phyloP scores from a whole-genome alignment of 2,329 filamentous ascomycete species.

The Colletotrichum sp. region DNA sequence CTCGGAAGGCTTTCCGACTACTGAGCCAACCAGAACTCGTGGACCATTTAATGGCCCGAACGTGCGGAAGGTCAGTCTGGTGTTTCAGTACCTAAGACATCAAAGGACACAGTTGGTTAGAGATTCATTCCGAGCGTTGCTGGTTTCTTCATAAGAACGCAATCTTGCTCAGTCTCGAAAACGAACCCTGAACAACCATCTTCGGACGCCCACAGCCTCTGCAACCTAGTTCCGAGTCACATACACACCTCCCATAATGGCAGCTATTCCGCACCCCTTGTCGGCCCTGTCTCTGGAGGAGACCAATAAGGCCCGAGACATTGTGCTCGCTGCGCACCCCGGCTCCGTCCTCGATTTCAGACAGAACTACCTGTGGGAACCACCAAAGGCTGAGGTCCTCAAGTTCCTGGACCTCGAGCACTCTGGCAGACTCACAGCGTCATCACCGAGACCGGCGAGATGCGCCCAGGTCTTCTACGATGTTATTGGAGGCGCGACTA shows the following conservation, averaged over 20 bases:
- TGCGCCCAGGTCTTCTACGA: slow-evolving; percentile 41
- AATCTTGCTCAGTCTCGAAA: not conserved
- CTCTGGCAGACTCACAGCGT: slow-evolving; percentile 28
- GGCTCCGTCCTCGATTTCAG: slow-evolving; percentile 41
- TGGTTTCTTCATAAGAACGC: not conserved
- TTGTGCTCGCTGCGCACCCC: slow-evolving; percentile 33
- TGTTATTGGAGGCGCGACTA: slow-evolving; percentile 30
- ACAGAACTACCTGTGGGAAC: slow-evolving; percentile 50
- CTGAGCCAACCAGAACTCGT: not conserved
- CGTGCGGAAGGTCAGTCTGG: not conserved
- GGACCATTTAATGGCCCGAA: not conserved
- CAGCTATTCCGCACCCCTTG: slow-evolving; percentile 33
- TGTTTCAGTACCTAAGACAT: not conserved
- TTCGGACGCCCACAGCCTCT: not conserved
- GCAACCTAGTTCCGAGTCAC: slow-evolving; percentile 1
- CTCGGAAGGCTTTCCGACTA: slow-evolving; percentile 3
- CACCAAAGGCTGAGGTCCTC: slow-evolving; percentile 46
- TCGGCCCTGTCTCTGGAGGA: slow-evolving; percentile 32
- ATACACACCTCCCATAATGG: slow-evolving; percentile 10
- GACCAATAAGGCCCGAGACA: slow-evolving; percentile 37
- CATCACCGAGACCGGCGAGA: slow-evolving; percentile 34
- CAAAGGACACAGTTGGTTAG: not conserved
- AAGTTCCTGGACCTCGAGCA: slow-evolving; percentile 47
- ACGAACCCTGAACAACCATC: not conserved
- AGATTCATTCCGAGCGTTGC: not conserved